Conservation (phyloP, 306 rosid species). For the Arachis hypogaea region DNA sequence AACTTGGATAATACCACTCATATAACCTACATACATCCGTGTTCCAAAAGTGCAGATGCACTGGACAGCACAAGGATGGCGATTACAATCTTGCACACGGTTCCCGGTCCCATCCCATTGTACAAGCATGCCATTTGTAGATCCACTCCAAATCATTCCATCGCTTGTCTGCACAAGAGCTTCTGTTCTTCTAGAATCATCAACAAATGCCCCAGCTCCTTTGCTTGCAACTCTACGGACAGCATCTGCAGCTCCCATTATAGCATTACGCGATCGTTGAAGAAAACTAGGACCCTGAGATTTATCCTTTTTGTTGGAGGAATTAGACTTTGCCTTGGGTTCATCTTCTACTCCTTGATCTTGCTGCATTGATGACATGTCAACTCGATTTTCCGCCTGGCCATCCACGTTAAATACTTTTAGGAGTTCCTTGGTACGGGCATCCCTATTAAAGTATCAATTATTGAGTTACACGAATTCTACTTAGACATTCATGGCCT, state of each 20-base stretch:
- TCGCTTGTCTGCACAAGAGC: conserved; percentile 71
- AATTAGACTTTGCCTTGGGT: conserved; percentile 76
- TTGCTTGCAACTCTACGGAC: conserved; percentile 94
- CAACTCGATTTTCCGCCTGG: conserved; percentile 84
- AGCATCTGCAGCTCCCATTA: conserved; percentile 98
- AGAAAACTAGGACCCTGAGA: conserved; percentile 73
- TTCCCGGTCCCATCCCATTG: conserved; percentile 94
- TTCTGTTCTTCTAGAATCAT: conserved; percentile 82
- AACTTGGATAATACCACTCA: conserved; percentile 81
- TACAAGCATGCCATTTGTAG: conserved; percentile 85
- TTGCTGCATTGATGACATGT: conserved; percentile 72
- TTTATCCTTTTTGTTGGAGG: conserved; percentile 85
- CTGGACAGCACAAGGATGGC: conserved; percentile 77
- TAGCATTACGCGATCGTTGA: conserved; percentile 89
- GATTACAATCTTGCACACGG: conserved; percentile 78
- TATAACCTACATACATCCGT: conserved; percentile 79
- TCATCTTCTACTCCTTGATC: conserved; percentile 88
- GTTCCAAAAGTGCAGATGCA: conserved; percentile 85
- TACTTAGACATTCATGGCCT: background rate
- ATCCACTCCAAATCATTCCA: conserved; percentile 98
- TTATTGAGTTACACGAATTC: conserved; percentile 21
- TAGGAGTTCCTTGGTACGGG: conserved; percentile 86
- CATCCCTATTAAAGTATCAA: conserved; percentile 68
- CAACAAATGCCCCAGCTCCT: conserved; percentile 93
- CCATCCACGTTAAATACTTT: conserved; percentile 94